phyloP scores from a whole-genome alignment of 148 eudicot species.

The Rhododendron williamsianum region DNA sequence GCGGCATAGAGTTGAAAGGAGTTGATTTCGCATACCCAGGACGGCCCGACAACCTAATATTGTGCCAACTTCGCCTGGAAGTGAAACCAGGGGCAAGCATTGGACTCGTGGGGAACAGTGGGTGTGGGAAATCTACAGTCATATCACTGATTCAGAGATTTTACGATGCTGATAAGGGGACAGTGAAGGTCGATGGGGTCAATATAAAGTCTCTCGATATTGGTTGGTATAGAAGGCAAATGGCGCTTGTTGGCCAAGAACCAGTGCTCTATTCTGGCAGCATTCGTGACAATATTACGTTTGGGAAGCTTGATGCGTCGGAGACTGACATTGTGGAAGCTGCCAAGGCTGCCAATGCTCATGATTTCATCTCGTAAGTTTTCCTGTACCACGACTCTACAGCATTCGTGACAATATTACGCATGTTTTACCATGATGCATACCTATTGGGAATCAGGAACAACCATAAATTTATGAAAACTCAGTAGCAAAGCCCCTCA shows the following conservation, averaged over 20 bases:
- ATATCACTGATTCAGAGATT: constrained; percentile 68
- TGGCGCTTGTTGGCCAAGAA: constrained; percentile 91
- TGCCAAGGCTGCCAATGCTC: constrained; percentile 86
- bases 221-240: constrained; percentile 63
- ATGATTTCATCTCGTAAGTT: constrained; percentile 87
- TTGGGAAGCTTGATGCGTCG: constrained; percentile 65
- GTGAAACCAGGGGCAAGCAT: constrained; percentile 72
- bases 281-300: constrained; percentile 56
- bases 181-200: constrained; percentile 63
- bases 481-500: neutral
- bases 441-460: neutral
- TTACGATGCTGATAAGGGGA: constrained; percentile 65
- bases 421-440: neutral
- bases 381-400: neutral
- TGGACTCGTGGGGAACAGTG: constrained; percentile 89
- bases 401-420: too few relatives aligned
- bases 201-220: constrained; percentile 60
- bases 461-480: neutral
- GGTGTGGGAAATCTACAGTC: constrained; percentile 92
- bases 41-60: constrained; percentile 38
- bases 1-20: constrained; percentile 60
- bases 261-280: constrained; percentile 75
- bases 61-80: constrained; percentile 56
- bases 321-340: constrained; percentile 75
- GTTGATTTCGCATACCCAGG: constrained; percentile 80